Conservation (phyloP, 2,329 filamentous ascomycete genomes). For the Shiraia bambusicola region DNA sequence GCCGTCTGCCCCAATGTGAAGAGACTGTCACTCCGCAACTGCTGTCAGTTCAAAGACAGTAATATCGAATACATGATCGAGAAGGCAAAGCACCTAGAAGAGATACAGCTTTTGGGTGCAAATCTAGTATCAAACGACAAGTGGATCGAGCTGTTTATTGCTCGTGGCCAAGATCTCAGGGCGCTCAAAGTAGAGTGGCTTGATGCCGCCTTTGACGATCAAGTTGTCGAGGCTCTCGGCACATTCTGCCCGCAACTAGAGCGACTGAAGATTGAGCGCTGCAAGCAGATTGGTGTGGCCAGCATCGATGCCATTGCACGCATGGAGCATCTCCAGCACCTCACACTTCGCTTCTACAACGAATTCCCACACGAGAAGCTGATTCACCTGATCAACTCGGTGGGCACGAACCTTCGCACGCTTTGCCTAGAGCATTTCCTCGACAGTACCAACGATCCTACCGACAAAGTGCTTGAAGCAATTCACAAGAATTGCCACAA, state of each 20-base stretch:
- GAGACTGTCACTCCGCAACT: conserved; percentile 74
- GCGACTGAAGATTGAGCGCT: conserved; percentile 78
- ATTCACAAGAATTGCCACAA: conserved; percentile 70
- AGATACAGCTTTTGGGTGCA: conserved; percentile 77
- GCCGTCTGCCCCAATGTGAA: conserved; percentile 69
- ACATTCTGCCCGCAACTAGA: conserved; percentile 66
- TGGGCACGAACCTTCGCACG: conserved; percentile 70
- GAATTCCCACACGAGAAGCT: conserved; percentile 60
- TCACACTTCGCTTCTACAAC: conserved; percentile 69
- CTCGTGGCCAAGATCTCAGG: conserved; percentile 65
- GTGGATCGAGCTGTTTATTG: conserved; percentile 70
- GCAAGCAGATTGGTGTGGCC: conserved; percentile 68
- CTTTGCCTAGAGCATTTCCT: conserved; percentile 73
- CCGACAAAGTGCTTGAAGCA: conserved; percentile 59
- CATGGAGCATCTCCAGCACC: conserved; percentile 66
- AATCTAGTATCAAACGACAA: conserved; percentile 77
- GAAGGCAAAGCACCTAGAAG: conserved; percentile 67
- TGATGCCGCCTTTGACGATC: conserved; percentile 77
- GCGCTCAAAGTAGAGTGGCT: conserved; percentile 79
- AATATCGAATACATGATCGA: conserved; percentile 79
- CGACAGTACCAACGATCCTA: conserved; percentile 61
- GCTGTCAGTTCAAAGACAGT: conserved; percentile 86
- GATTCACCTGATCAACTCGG: conserved; percentile 59
- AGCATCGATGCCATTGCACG: conserved; percentile 66
- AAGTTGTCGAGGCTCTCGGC: conserved; percentile 63